Evolutionary conservation across 441 rosid species (phyloP).

Genomic region (Mallotus japonicus): DNA sequence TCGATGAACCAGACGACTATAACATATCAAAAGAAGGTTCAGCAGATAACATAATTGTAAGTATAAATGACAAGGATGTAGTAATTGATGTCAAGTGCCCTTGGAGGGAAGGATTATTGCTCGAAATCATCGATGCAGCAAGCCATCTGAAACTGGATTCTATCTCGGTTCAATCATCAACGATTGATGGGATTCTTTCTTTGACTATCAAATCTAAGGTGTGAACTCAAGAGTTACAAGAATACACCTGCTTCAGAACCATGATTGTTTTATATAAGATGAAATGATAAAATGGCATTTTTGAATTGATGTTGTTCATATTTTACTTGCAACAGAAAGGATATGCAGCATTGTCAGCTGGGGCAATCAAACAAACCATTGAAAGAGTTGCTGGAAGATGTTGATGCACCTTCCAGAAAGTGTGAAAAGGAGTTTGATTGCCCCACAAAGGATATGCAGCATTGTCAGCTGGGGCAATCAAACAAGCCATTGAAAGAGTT

Average conservation of each 20-base stretch:
- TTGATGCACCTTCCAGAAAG: constrained; percentile 22
- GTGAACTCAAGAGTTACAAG: background rate
- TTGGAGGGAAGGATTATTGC: constrained; percentile 81
- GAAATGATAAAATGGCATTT: too few species aligned
- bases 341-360: constrained; percentile 34
- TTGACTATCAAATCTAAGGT: constrained; percentile 76
- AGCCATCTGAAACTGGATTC: constrained; percentile 70
- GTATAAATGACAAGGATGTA: constrained; percentile 48
- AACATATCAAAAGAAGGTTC: constrained; percentile 35
- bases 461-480: constrained; percentile 47
- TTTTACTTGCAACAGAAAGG: constrained; percentile 59
- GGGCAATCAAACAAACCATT: constrained; percentile 54
- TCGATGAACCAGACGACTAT: constrained; percentile 35
- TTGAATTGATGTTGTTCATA: background rate
- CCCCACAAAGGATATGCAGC: too few species aligned
- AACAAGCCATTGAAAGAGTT: constrained; percentile 53
- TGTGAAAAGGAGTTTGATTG: too few species aligned
- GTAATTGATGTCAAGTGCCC: constrained; percentile 65
- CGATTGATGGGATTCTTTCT: constrained; percentile 57
- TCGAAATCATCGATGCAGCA: constrained; percentile 66
- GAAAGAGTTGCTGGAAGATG: constrained; percentile 54
- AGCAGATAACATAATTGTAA: constrained; percentile 44
- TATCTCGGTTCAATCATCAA: constrained; percentile 71
- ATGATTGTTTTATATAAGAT: too few species aligned
- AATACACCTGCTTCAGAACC: background rate